Evolutionary conservation across 768 basidiomycete species (phyloP).

Genomic region (Russula emetica): DNA sequence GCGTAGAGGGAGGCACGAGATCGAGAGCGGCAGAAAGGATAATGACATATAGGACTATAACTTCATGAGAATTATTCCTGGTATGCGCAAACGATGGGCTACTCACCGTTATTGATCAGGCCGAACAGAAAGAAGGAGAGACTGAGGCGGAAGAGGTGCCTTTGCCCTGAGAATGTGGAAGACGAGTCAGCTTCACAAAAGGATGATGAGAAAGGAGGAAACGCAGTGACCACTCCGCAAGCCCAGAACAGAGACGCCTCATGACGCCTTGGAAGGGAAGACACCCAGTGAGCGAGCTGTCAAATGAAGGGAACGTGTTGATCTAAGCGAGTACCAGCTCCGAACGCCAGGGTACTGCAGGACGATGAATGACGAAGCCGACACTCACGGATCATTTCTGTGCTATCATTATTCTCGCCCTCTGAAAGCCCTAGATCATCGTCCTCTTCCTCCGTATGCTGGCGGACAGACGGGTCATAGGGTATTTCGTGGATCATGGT

Average conservation of each 20-base stretch:
- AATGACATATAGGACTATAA: conserved; percentile 85
- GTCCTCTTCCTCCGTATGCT: conserved; percentile 2
- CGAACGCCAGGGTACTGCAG: background rate
- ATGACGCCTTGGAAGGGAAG: background rate
- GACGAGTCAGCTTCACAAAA: background rate
- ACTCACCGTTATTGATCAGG: conserved; percentile 81
- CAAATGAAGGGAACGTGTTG: background rate
- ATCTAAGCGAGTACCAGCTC: background rate
- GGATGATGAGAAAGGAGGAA: background rate
- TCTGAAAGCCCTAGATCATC: conserved; percentile 5
- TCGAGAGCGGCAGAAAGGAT: conserved; percentile 95
- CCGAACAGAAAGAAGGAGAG: conserved; percentile 88
- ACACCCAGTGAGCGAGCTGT: background rate
- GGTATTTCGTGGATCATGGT: conserved; percentile 6
- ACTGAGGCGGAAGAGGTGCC: conserved; percentile 39
- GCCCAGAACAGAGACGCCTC: background rate
- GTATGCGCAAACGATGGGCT: background rate
- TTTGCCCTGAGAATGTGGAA: conserved; percentile 11
- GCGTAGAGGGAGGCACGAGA: conserved; percentile 84
- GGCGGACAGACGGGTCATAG: background rate
- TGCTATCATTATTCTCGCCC: background rate
- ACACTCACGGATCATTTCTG: conserved; percentile 9
- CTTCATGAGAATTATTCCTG: conserved; percentile 7
- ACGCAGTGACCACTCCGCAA: background rate
- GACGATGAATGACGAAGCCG: background rate